Base-by-base conservation (phyloP, 2,329 filamentous ascomycete genomes). In the Beauveria sp. region DNA sequence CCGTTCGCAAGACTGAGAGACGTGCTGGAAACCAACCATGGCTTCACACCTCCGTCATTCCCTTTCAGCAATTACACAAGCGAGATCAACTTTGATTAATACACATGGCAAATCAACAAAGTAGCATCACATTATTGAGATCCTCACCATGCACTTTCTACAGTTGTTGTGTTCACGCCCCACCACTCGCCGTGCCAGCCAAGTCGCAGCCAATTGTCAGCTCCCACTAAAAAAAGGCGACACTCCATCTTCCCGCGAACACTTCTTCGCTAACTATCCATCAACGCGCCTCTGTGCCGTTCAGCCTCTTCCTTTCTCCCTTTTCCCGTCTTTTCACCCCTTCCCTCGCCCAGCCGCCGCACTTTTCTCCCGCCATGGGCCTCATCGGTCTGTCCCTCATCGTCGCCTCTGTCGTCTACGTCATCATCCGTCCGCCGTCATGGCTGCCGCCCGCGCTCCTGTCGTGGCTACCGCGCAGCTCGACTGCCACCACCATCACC, bases 371-470 rank as follows among this genome's bases (percentile, higher is more conserved):
- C 26, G 47, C 51, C 58, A 86, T 86, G 83, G 81, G 76, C 64
- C 70, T 85, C 67, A 67, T 87, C 64, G 84, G 83, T 64, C 72
- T 87, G 64, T 84, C 84, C n/a, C 75, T 88, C 64, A 76, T 88
- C 67, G 70, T 88, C 64, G 84, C 80, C 48, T 84, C 84, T 0
- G 73, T 87, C 60, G 77, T 86, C 51, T 82, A 80, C 67, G 71
- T 87, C 64, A 73, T 80, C 66, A 76, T 86, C 63, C 78, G 79
- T 46, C 80, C 80, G 61, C 81, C 79, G 55, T 72, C 77, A 51
- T 79, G 82, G 73, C 71, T 84, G 59, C 65, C 69, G 37, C 57
- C 48, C 20, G 34, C 43, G 30, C 63, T 67, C 40, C 69, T 60
- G 22, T n/a, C 41, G 5, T 60, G 50, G 50, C 58, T 60, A 14